A percentile compares a stretch with the other conserved stretches of the same genome.
Conservation (phyloP, 768 basidiomycete species). For the Mycena floridula region DNA sequence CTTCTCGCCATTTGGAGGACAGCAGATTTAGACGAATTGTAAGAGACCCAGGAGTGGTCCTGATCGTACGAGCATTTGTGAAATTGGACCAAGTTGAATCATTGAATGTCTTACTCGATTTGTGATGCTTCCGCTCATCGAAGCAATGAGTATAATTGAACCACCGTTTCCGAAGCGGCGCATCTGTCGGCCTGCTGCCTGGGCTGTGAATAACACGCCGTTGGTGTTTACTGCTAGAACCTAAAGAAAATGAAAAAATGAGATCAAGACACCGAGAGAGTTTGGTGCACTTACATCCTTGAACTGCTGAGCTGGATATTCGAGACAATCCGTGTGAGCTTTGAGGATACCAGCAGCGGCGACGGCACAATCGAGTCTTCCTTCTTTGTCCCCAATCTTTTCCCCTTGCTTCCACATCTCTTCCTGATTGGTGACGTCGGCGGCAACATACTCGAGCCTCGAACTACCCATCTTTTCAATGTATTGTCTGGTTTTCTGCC, state of each 20-base stretch:
- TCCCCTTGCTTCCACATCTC: conserved; percentile 48
- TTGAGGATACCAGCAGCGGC: conserved; percentile 75
- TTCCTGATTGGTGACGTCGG: conserved; percentile 62
- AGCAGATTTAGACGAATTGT: conserved; percentile 73
- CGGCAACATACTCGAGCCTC: conserved; percentile 53
- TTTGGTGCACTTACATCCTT: conserved; percentile 37
- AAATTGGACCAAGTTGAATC: conserved; percentile 1
- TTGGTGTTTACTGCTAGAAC: conserved; percentile 66
- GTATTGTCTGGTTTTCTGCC: conserved; percentile 46
- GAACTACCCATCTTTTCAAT: conserved; percentile 36
- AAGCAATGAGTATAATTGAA: conserved; percentile 60
- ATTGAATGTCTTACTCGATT: conserved; percentile 44
- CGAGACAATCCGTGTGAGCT: conserved; percentile 53
- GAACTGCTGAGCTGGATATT: conserved; percentile 61
- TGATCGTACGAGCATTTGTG: too few species aligned
- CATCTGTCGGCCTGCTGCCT: conserved; percentile 63
- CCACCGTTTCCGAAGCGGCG: conserved; percentile 44
- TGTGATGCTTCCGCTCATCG: conserved; percentile 50
- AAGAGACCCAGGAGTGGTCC: conserved; percentile 72
- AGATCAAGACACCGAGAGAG: not conserved
- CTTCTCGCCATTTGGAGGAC: conserved; percentile 77
- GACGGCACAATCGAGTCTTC: conserved; percentile 68
- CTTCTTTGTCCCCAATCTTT: conserved; percentile 60
- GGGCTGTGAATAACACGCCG: conserved; percentile 58
- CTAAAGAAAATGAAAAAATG: conserved; percentile 22